A percentile compares a stretch with the other conserved stretches of the same genome.
These are phyloP conservation scores for Rubroboletus pulcherrimus DNA, from an alignment of 768 basidiomycete genomes.

Conservation along the genomic window DNA sequence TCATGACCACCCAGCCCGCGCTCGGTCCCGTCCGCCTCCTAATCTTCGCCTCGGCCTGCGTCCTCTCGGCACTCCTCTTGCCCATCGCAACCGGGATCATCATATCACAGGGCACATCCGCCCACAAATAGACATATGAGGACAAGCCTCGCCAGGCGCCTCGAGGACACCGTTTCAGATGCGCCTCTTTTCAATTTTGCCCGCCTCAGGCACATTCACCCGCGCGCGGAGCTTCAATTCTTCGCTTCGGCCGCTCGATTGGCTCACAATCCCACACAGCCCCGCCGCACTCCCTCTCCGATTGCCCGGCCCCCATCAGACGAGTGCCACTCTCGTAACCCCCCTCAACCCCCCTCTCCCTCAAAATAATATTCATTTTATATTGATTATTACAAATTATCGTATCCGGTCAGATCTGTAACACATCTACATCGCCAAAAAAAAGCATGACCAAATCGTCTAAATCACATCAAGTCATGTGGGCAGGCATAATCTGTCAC, in stretches of 20 bases:
- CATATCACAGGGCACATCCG: conserved; percentile 5
- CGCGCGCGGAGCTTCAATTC: conserved; percentile 24
- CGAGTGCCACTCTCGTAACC: conserved; percentile 16
- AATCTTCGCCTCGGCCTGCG: background rate
- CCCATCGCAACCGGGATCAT: conserved; percentile 22
- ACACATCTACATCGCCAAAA: background rate
- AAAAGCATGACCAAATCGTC: background rate
- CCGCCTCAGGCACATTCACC: conserved; percentile 22
- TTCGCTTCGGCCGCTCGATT: conserved; percentile 18
- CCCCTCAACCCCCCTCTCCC: conserved; percentile 3
- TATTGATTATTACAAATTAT: conserved; percentile 4
- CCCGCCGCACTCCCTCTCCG: conserved; percentile 9
- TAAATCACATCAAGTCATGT: conserved; percentile 25
- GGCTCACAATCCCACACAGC: conserved; percentile 22
- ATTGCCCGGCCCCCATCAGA: conserved; percentile 16
- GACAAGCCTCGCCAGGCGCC: conserved; percentile 4
- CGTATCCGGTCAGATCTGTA: conserved; percentile 14
- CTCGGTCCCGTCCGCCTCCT: conserved; percentile 9
- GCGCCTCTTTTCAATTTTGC: conserved; percentile 23
- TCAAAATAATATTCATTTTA: conserved; percentile 4
- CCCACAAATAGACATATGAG: conserved; percentile 27
- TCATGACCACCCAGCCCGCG: background rate
- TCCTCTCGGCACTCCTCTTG: background rate
- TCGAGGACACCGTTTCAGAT: conserved; percentile 32
- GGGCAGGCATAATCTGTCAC: conserved; percentile 32